These are phyloP conservation scores for Xylaria sp. DNA, from an alignment of 2,329 filamentous ascomycete species.

Conservation along the genomic window DNA sequence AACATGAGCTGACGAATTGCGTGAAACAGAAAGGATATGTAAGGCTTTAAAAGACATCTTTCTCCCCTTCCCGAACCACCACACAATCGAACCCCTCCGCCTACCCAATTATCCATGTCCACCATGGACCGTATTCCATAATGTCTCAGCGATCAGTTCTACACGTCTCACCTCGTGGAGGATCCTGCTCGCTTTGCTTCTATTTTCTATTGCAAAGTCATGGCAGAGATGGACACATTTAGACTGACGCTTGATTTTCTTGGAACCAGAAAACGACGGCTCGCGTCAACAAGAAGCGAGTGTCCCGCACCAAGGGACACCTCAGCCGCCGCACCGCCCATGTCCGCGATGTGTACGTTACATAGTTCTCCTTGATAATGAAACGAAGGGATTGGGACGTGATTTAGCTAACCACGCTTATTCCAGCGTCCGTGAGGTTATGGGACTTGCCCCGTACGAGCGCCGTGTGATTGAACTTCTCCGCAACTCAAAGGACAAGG, in stretches of 20 bases:
- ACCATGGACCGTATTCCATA: constrained; percentile 1
- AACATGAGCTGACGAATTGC: constrained; percentile 11
- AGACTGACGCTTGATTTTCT: constrained; percentile 51
- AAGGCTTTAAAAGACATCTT: constrained; percentile 22
- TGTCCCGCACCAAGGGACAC: constrained; percentile 91
- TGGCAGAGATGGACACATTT: constrained; percentile 60
- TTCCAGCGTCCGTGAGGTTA: constrained; percentile 84
- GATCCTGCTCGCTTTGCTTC: constrained; percentile 62
- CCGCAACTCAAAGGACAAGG: constrained; percentile 98
- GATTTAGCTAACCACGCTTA: constrained; percentile 3
- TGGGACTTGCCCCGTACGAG: constrained; percentile 94
- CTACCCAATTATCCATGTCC: background rate
- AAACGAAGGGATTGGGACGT: background rate
- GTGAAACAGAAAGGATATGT: constrained; percentile 30
- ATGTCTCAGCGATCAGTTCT: constrained; percentile 30
- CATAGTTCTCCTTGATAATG: background rate
- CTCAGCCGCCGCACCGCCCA: constrained; percentile 96
- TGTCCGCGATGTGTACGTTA: constrained; percentile 76
- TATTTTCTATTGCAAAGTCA: constrained; percentile 38
- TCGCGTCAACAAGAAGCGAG: constrained; percentile 77
- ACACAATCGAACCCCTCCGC: constrained; percentile 14
- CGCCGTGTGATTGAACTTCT: constrained; percentile 98
- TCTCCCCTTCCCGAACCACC: constrained; percentile 5
- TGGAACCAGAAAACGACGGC: constrained; percentile 76
- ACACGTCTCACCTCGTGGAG: constrained; percentile 74